Evolutionary conservation across 768 basidiomycete species (phyloP), one percentile per base, ranked within the genome.

Genomic region (Leccinum variicolor): DNA sequence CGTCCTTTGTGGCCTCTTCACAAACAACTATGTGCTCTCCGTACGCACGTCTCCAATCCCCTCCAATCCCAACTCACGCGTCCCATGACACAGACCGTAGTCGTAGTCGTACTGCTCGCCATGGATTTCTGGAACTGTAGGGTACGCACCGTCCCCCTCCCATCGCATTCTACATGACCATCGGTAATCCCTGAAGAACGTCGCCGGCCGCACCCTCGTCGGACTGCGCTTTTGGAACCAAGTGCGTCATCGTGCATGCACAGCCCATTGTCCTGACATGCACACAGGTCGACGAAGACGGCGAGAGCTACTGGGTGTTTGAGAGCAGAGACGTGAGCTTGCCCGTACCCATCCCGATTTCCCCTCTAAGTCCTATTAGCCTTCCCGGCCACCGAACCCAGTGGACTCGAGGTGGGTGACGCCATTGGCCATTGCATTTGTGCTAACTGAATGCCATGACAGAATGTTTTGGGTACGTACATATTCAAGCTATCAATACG

Each of bases 91-190:
- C 66, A 87, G 85, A 96, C 94, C 25, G 95, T 99, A 4, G 73
- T 84, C 9, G 96, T 98, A 0, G 97, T 98, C 21, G 87, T 98
- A 2, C 78, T 99, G 15, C 83, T 99, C 25, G 90, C 95, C 0
- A 89, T 96, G 84, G 97, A 99, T 75, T 99, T 99, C 73, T 99
- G 96, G 97, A 98, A 96, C 66, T 94, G 92, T 63, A 79, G 94
- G 70, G 92, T 94, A 67, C 59, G 84, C 58, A 28, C 49, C 36
- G 9, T 54, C 21, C 50, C 50, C 13, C 10, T 14, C 51, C 7
- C 6, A 2, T 25, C 34, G n/a, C n/a, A 26, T 11, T 36, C 53
- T 51, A n/a, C 55, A 21, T 56, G 50, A 26, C 46, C 29, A 25
- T 57, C n/a, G 59, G 19, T 25, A 33, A 43, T 41, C 43, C 56